These are phyloP conservation scores for Spizellomyces sp. DNA, from an alignment of 192 early-diverging fungal genomes.

Conservation along the genomic window DNA sequence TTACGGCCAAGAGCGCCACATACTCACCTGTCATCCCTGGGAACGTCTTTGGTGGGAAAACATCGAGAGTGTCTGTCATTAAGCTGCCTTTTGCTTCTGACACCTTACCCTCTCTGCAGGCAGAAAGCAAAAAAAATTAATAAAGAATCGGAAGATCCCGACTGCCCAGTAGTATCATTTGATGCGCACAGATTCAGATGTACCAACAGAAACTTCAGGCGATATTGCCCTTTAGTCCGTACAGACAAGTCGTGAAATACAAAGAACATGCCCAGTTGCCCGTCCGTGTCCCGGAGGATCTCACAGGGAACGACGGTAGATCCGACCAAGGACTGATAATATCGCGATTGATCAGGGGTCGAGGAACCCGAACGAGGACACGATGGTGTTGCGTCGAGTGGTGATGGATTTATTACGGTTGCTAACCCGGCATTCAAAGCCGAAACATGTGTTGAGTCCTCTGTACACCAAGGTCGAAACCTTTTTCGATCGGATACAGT, in stretches of 20 bases:
- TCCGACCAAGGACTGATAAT: conserved; percentile 39
- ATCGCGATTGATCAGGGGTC: background rate
- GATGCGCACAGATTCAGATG: conserved; percentile 34
- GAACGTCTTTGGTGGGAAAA: conserved; percentile 44
- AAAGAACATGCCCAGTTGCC: conserved; percentile 35
- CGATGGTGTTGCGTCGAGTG: background rate
- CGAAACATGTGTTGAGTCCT: background rate
- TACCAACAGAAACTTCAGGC: conserved; percentile 44
- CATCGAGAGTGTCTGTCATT: conserved; percentile 34
- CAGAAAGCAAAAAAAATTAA: conserved; percentile 15
- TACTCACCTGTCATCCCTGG: conserved; percentile 44
- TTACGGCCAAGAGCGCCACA: background rate
- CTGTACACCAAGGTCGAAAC: conserved; percentile 9
- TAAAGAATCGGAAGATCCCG: conserved; percentile 5
- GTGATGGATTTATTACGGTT: too few relatives aligned
- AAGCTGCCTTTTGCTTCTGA: conserved; percentile 27
- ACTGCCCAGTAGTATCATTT: conserved; percentile 2
- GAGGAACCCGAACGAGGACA: background rate
- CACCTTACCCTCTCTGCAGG: background rate
- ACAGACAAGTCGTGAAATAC: conserved; percentile 42
- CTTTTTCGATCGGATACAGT: background rate
- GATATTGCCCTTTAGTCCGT: conserved; percentile 31
- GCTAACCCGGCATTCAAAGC: background rate
- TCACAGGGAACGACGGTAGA: conserved; percentile 32
- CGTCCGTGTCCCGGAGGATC: conserved; percentile 31